Conservation (phyloP, 495 filamentous ascomycete species). For the Aspergillus funiculosus region DNA sequence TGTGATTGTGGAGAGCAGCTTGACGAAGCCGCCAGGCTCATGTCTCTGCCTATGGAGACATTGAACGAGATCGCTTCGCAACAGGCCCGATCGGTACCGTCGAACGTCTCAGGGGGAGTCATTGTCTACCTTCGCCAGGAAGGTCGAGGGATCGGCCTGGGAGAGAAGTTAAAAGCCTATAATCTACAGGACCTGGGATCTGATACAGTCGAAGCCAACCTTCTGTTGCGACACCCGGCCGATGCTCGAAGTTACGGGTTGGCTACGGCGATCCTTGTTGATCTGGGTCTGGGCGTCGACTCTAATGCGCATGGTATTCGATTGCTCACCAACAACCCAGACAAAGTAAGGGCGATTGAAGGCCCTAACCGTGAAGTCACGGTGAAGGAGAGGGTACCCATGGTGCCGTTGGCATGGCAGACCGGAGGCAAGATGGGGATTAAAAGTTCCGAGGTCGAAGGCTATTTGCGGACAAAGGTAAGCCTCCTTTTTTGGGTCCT, state of each 20-base stretch:
- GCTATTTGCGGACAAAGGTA: constrained; percentile 92
- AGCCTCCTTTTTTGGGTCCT: constrained; percentile 9
- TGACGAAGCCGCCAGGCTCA: constrained; percentile 89
- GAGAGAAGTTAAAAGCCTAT: constrained; percentile 95
- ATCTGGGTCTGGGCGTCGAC: constrained; percentile 66
- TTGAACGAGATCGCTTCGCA: constrained; percentile 30
- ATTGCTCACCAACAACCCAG: constrained; percentile 95
- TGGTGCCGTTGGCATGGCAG: constrained; percentile 94
- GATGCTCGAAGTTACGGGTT: constrained; percentile 92
- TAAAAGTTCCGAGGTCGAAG: constrained; percentile 79
- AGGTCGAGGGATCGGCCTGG: constrained; percentile 88
- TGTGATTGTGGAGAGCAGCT: constrained; percentile 98
- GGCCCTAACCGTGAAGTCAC: constrained; percentile 80
- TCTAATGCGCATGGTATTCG: constrained; percentile 60
- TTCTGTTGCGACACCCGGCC: constrained; percentile 85
- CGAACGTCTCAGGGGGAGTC: constrained; percentile 66
- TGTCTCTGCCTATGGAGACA: constrained; percentile 65
- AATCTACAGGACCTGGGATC: constrained; percentile 93
- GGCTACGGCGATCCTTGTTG: constrained; percentile 86
- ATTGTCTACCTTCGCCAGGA: constrained; percentile 96
- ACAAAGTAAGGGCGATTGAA: constrained; percentile 92
- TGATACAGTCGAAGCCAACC: constrained; percentile 94
- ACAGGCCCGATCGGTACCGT: constrained; percentile 35
- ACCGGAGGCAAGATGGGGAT: constrained; percentile 74
- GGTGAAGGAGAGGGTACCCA: constrained; percentile 85